phyloP scores from a whole-genome alignment of 345 rosid genomes.

The Citrus mangshanensis region DNA sequence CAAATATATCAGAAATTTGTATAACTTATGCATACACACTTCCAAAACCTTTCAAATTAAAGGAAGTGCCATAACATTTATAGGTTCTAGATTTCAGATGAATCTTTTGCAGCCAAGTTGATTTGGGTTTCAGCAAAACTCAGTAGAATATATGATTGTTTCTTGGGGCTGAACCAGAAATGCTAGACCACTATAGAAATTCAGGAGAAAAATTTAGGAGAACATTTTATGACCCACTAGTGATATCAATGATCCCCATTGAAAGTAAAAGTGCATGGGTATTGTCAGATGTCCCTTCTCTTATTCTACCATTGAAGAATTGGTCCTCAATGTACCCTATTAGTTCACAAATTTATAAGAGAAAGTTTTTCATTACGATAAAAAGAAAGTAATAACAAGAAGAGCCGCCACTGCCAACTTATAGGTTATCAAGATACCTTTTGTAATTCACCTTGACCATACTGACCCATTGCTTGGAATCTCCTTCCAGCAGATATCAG shows the following conservation, averaged over 20 bases:
- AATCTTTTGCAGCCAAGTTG: neutral
- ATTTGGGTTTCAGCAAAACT: neutral
- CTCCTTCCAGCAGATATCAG: conserved; percentile 77
- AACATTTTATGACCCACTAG: neutral
- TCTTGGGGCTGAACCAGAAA: neutral
- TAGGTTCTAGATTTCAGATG: neutral
- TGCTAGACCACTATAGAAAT: neutral
- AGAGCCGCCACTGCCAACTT: conserved; percentile 20
- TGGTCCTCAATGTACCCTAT: neutral
- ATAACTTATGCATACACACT: neutral
- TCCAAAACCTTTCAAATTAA: neutral
- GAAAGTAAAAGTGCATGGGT: neutral
- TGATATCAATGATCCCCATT: neutral
- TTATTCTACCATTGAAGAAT: neutral
- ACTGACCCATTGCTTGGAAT: conserved; percentile 89
- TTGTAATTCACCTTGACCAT: conserved; percentile 85
- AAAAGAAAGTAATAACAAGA: neutral
- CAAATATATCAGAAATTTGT: neutral
- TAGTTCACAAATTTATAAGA: neutral
- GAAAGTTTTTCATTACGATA: neutral
- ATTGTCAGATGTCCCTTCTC: neutral
- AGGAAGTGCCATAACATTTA: neutral
- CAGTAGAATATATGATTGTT: neutral
- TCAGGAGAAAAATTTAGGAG: neutral
- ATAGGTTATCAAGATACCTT: conserved; percentile 46